Evolutionary conservation across 345 rosid genomes (phyloP), one percentile per base, ranked within the genome.

Genomic region (Gossypium raimondii): DNA sequence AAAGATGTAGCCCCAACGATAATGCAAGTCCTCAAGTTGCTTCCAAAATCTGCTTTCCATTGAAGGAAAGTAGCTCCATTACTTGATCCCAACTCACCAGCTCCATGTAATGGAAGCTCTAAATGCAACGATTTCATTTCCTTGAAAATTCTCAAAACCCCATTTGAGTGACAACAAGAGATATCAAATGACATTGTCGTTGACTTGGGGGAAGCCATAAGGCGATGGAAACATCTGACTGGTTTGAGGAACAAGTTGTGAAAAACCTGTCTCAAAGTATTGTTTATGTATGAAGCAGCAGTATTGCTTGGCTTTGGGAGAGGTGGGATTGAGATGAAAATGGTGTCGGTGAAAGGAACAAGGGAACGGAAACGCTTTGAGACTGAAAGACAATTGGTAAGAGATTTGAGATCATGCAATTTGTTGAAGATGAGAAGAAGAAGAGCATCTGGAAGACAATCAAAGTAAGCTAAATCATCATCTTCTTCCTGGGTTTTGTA

Each of bases 31-130:
- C 82, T 72, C 64, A 86, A 60, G 44, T 70, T 69, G 18, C 74
- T 58, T 0, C 86, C 87, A 51, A 83, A 86, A 25, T 64, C 78
- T 2, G 91, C 91, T 16, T 74, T 73, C 89, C 91, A 88, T 73
- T 79, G 82, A 17, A 88, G 77, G 22, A 84, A 34, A 9, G 77
- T 77, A 72, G 76, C 79, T 3, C 38, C 60, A 0, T 45, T 66
- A 1, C 56, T 47, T 63, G 70, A 38, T 14, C 78, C 82, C 3
- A 67, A 45, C 45, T 62, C 80, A 3, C 16, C 7, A 57, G 20
- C 44, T 2, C 64, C 81, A 9, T 47, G 38, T 7, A 67, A 76
- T 24, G 87, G 87, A 18, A 84, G 75, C 79, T 78, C 73, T 0
- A 87, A 24, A 53, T 77, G 79, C 74, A 87, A 62, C 7, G 78